Percentiles rank a stretch among this genome's conserved stretches.
Conservation (phyloP, 1,284 basidiomycete species). For the Apiotrichum montevideense region DNA sequence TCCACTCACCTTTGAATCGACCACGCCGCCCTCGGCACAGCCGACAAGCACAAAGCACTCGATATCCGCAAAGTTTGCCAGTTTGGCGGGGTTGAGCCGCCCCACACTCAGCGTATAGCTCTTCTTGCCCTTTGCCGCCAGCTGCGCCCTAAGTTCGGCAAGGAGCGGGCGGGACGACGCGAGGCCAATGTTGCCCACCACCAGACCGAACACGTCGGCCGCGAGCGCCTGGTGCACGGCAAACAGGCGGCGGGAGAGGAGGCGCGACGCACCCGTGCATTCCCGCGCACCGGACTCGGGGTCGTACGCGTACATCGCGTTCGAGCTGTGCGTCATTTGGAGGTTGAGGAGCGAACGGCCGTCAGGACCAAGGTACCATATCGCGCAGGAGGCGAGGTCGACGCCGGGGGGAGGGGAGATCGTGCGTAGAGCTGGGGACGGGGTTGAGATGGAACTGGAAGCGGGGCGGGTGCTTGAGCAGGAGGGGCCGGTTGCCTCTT, state of each 20-base stretch:
- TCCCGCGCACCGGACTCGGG: slow-evolving; percentile 50
- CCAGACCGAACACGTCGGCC: slow-evolving; percentile 88
- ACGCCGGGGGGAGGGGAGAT: slow-evolving; percentile 38
- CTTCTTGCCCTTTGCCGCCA: slow-evolving; percentile 68
- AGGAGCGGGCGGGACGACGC: slow-evolving; percentile 72
- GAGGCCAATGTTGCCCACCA: slow-evolving; percentile 91
- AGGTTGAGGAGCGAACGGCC: slow-evolving; percentile 77
- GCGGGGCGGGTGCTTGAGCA: not conserved
- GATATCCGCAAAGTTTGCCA: slow-evolving; percentile 94
- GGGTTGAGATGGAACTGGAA: not conserved
- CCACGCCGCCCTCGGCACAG: slow-evolving; percentile 85
- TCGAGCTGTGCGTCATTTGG: slow-evolving; percentile 65
- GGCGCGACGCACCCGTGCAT: slow-evolving; percentile 54
- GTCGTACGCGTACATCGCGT: slow-evolving; percentile 57
- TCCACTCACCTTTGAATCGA: slow-evolving; percentile 70
- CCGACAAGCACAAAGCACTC: slow-evolving; percentile 94
- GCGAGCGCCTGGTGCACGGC: slow-evolving; percentile 82
- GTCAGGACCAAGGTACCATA: slow-evolving; percentile 81
- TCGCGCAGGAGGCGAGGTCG: slow-evolving; percentile 43
- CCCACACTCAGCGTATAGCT: slow-evolving; percentile 94
- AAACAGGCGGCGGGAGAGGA: slow-evolving; percentile 89
- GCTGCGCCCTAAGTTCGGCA: slow-evolving; percentile 61
- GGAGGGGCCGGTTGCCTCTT: not conserved
- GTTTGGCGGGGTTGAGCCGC: slow-evolving; percentile 88
- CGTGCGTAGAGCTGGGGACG: slow-evolving; percentile 34